A percentile compares a stretch with the other conserved stretches of the same genome.
phyloP scores from a whole-genome alignment of 495 filamentous ascomycete genomes.

The Penicillium egyptiacum region DNA sequence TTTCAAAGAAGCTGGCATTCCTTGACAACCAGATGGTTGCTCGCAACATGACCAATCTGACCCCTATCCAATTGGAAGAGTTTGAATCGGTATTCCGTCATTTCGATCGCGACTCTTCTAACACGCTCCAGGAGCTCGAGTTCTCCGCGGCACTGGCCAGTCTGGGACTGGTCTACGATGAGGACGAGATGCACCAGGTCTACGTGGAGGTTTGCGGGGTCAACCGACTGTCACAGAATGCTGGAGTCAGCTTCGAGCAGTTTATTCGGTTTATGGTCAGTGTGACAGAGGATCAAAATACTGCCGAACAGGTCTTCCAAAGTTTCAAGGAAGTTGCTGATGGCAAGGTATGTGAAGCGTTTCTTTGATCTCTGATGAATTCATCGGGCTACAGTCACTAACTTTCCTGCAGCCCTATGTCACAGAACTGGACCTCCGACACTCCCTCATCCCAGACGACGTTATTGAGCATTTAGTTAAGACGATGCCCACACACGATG shows the following conservation, averaged over 20 bases:
- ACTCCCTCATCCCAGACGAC: constrained; percentile 91
- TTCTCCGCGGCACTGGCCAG: constrained; percentile 93
- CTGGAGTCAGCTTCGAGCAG: constrained; percentile 90
- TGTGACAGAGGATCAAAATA: constrained; percentile 97
- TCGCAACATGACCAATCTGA: constrained; percentile 97
- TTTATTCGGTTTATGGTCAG: constrained; percentile 99
- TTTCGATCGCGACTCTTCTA: constrained; percentile 91
- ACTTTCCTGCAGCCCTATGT: constrained; percentile 70
- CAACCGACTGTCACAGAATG: constrained; percentile 38
- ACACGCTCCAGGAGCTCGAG: constrained; percentile 89
- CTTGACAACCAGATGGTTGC: constrained; percentile 97
- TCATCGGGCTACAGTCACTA: constrained; percentile 6
- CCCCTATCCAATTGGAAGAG: constrained; percentile 95
- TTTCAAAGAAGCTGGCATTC: constrained; percentile 93
- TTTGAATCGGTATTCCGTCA: constrained; percentile 97
- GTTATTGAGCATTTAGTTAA: constrained; percentile 88
- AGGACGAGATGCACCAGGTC: constrained; percentile 93
- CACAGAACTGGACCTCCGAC: constrained; percentile 92
- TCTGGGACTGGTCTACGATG: constrained; percentile 89
- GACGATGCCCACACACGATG: constrained; percentile 78
- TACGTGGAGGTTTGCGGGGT: constrained; percentile 74
- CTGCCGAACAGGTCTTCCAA: constrained; percentile 96
- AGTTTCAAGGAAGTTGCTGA: constrained; percentile 95
- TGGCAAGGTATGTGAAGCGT: constrained; percentile 66
- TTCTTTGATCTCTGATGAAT: neutral